Evolutionary conservation across 805 yeast species (phyloP).

Genomic region (Ogataea thermomethanolica): DNA sequence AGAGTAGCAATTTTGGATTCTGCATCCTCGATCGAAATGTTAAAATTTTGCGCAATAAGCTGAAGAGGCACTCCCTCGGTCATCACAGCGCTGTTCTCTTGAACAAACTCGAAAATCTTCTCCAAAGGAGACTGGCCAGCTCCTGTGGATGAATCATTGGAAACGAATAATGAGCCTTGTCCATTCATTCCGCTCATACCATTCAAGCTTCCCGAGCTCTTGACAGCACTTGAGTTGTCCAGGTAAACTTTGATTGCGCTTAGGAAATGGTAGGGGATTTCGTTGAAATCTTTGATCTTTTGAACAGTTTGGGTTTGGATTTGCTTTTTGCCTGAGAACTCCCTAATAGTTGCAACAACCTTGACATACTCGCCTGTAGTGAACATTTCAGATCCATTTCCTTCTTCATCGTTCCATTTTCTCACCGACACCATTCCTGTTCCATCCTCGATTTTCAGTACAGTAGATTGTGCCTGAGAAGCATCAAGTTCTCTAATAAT

Average conservation of each 20-base stretch:
- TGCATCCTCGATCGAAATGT: slow-evolving; percentile 47
- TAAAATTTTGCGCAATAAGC: slow-evolving; percentile 55
- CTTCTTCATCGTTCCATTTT: slow-evolving; percentile 54
- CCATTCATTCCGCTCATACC: slow-evolving; percentile 25
- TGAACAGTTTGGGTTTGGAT: slow-evolving; percentile 61
- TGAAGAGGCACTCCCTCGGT: slow-evolving; percentile 74
- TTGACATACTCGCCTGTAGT: slow-evolving; percentile 55
- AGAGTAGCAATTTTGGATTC: slow-evolving; percentile 48
- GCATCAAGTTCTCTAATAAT: slow-evolving; percentile 59
- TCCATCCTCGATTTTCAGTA: slow-evolving; percentile 71
- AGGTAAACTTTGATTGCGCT: slow-evolving; percentile 59
- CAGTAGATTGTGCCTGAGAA: slow-evolving; percentile 53
- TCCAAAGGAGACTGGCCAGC: slow-evolving; percentile 34
- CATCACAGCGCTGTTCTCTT: slow-evolving; percentile 53
- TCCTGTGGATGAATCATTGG: slow-evolving; percentile 33
- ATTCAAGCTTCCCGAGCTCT: slow-evolving; percentile 36
- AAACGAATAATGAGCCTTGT: slow-evolving; percentile 40
- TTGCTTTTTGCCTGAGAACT: slow-evolving; percentile 60
- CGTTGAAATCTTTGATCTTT: slow-evolving; percentile 59
- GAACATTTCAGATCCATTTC: slow-evolving; percentile 26
- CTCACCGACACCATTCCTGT: slow-evolving; percentile 65
- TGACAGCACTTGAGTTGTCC: slow-evolving; percentile 34
- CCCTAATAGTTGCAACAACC: slow-evolving; percentile 53
- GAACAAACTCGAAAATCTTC: slow-evolving; percentile 45
- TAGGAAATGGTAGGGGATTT: slow-evolving; percentile 63